These are phyloP conservation scores for Isochrysis galbana DNA, from an alignment of 78 protist genomes.

Conservation along the genomic window DNA sequence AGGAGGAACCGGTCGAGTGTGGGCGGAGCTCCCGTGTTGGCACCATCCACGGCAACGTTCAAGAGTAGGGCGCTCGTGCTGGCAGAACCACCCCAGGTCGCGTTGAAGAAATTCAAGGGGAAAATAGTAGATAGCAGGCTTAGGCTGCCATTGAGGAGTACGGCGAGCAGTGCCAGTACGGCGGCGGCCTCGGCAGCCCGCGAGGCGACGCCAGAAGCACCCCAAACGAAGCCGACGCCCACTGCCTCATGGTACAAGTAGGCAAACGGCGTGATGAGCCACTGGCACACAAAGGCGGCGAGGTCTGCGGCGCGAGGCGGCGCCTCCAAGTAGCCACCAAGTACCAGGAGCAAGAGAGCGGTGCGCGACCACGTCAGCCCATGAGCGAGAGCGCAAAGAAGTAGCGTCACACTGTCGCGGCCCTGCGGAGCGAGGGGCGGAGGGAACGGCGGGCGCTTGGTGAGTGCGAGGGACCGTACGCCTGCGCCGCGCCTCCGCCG, in stretches of 20 bases:
- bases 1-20: no score
- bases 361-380: not conserved
- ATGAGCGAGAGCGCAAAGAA: not conserved
- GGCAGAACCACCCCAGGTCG: no score
- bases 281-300: not conserved
- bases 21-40: no score
- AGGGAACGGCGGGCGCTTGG: no score
- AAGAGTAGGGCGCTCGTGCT: no score
- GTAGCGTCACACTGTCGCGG: not conserved
- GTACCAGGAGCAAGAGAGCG: not conserved
- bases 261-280: not conserved
- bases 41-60: no score
- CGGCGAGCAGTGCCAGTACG: not conserved
- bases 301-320: not conserved
- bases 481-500: no score
- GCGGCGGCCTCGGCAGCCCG: not conserved
- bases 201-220: not conserved
- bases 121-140: not conserved
- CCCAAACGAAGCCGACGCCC: not conserved
- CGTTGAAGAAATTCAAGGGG: not conserved
- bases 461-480: no score
- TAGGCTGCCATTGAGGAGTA: not conserved
- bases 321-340: not conserved
- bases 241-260: conserved; percentile 27
- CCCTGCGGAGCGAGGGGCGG: no score